Conservation (phyloP, 2,329 filamentous ascomycete genomes). For the Didymella exigua region DNA sequence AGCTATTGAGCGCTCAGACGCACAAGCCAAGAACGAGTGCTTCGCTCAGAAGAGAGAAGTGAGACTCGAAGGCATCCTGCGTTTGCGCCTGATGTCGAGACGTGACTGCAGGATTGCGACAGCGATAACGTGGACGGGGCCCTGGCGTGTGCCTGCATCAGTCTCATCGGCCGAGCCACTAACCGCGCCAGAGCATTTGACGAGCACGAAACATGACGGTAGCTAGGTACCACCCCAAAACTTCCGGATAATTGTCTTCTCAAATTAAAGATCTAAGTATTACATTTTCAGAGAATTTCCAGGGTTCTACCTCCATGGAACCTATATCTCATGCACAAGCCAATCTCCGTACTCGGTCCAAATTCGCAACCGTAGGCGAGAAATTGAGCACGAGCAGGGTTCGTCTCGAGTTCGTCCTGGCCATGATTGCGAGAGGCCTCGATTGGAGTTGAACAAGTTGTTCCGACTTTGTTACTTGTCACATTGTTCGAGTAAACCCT, state of each 20-base stretch:
- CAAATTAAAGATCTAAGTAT: too few relatives aligned
- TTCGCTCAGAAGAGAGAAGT: conserved; percentile 10
- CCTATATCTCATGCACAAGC: neutral
- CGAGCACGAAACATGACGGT: neutral
- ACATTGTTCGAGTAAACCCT: conserved; percentile 26
- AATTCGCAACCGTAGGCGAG: neutral
- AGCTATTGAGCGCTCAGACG: conserved; percentile 2
- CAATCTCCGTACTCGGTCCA: neutral
- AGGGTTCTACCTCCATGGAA: neutral
- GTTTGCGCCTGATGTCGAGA: conserved; percentile 25
- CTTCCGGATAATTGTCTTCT: neutral
- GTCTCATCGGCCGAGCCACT: conserved; percentile 5
- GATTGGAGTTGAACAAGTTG: neutral
- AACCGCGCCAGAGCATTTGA: neutral
- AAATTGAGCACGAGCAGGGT: neutral
- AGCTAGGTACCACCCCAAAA: neutral
- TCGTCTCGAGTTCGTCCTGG: neutral
- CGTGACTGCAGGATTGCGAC: conserved; percentile 22
- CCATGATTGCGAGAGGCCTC: neutral
- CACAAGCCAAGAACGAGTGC: neutral
- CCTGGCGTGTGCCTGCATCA: neutral
- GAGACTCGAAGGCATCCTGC: conserved; percentile 17
- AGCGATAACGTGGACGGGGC: conserved; percentile 11
- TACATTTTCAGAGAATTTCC: neutral
- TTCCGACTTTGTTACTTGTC: neutral